Evolutionary conservation across 2,329 filamentous ascomycete species (phyloP).

Genomic region (Verticillium klebahnii): DNA sequence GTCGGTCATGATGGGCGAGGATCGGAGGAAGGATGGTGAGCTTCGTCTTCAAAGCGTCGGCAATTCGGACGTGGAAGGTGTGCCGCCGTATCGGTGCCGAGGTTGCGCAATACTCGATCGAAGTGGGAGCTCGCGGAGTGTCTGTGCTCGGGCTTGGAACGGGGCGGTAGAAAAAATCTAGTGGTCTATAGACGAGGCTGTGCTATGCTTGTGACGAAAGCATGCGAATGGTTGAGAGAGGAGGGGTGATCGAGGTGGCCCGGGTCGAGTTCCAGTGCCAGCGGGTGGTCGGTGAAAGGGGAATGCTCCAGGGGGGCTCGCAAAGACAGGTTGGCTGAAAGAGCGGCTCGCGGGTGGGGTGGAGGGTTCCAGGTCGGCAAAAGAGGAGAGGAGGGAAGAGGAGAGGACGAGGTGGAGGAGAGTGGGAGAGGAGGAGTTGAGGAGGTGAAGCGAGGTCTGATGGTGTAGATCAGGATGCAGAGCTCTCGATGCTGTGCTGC

Average conservation of each 20-base stretch:
- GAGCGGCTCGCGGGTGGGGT: not conserved
- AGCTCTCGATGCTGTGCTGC: not conserved
- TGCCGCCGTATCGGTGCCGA: not conserved
- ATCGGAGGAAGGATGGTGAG: not conserved
- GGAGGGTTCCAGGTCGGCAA: not conserved
- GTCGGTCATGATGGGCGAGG: conserved; percentile 9
- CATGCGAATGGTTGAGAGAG: not conserved
- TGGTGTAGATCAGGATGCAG: conserved; percentile 5
- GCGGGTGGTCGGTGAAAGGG: not conserved
- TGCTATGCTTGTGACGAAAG: not conserved
- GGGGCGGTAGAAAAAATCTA: not conserved
- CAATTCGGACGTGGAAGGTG: not conserved
- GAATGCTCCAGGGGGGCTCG: not conserved
- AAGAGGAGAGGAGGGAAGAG: not conserved
- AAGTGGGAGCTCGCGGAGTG: not conserved
- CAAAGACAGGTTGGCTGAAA: not conserved
- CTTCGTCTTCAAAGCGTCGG: not conserved
- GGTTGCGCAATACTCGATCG: not conserved
- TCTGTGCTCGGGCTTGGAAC: not conserved
- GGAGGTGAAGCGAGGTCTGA: conserved; percentile 11
- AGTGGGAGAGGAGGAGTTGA: conserved; percentile 6
- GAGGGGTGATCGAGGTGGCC: not conserved
- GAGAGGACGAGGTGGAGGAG: not conserved
- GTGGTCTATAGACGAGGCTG: not conserved
- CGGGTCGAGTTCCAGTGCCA: not conserved